Percentiles rank a stretch among this genome's conserved stretches.
These are phyloP conservation scores for Trifolium fragiferum DNA, from an alignment of 306 rosid genomes.

Conservation along the genomic window DNA sequence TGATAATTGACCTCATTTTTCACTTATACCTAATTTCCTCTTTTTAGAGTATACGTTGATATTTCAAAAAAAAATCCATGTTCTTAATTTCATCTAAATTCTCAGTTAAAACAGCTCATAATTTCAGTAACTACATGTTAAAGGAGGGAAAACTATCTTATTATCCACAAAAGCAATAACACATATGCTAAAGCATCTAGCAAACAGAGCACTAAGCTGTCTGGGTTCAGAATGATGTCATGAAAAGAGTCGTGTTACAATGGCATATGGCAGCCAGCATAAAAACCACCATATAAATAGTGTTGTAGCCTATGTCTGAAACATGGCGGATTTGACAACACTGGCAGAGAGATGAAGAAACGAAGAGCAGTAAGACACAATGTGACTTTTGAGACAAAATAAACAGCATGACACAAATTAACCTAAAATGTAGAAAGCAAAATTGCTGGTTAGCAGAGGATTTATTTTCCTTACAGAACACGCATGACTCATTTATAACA, in stretches of 20 bases:
- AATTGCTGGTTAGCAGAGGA: neutral
- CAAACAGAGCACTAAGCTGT: conserved; percentile 8
- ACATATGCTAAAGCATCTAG: conserved; percentile 8
- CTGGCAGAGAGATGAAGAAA: conserved; percentile 4
- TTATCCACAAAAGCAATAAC: neutral
- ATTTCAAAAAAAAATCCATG: neutral
- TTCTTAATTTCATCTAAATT: neutral
- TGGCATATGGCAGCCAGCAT: neutral
- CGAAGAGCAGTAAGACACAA: neutral
- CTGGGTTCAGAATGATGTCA: conserved; percentile 17
- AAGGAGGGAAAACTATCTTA: neutral
- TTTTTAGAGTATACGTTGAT: conserved; percentile 10
- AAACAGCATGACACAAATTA: neutral
- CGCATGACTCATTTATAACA: neutral
- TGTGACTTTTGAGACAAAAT: conserved; percentile 20
- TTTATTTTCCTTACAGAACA: neutral
- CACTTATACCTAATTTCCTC: conserved; percentile 19
- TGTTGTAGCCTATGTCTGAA: neutral
- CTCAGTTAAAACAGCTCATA: conserved; percentile 5
- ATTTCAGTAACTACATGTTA: neutral
- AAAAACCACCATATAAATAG: neutral
- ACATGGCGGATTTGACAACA: neutral
- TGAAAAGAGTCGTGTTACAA: conserved; percentile 7
- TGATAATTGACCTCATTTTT: conserved; percentile 5
- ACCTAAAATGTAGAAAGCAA: neutral